Percentiles rank a stretch among this genome's conserved stretches.
These are phyloP conservation scores for Petrea volubilis DNA, from an alignment of 257 asterid species.

Conservation along the genomic window DNA sequence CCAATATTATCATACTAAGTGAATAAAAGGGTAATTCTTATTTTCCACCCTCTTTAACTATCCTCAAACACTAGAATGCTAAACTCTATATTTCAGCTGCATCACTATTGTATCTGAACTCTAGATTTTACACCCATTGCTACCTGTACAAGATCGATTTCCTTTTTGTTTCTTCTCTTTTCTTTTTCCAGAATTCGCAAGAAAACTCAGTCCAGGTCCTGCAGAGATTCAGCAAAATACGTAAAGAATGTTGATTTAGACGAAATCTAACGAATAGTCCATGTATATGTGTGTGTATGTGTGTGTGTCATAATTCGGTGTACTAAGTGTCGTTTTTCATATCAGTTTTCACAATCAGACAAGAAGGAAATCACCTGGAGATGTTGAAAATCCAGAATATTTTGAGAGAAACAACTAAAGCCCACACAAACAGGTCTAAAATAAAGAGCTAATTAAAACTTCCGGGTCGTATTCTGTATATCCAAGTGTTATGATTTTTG, in stretches of 20 bases:
- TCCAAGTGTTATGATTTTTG: too few species aligned
- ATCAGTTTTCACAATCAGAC: neutral
- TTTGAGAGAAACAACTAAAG: neutral
- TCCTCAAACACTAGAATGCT: neutral
- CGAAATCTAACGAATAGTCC: neutral
- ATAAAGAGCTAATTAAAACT: too few species aligned
- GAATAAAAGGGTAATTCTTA: neutral
- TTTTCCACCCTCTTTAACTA: neutral
- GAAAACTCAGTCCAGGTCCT: too few species aligned
- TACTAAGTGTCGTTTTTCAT: neutral
- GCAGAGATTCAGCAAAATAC: conserved; percentile 1
- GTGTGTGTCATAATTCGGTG: neutral
- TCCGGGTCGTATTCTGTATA: too few species aligned
- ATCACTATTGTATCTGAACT: neutral
- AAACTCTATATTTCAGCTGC: too few species aligned
- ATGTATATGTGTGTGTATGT: too few species aligned
- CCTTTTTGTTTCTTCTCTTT: too few species aligned
- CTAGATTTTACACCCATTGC: neutral
- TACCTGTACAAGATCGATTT: conserved; percentile 3
- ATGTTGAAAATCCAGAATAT: neutral
- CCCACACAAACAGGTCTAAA: neutral
- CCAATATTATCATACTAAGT: neutral
- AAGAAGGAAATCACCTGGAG: neutral
- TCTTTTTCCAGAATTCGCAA: too few species aligned
- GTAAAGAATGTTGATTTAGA: neutral